Conservation (phyloP, 768 basidiomycete species). For the Tubosaeta sp. region DNA sequence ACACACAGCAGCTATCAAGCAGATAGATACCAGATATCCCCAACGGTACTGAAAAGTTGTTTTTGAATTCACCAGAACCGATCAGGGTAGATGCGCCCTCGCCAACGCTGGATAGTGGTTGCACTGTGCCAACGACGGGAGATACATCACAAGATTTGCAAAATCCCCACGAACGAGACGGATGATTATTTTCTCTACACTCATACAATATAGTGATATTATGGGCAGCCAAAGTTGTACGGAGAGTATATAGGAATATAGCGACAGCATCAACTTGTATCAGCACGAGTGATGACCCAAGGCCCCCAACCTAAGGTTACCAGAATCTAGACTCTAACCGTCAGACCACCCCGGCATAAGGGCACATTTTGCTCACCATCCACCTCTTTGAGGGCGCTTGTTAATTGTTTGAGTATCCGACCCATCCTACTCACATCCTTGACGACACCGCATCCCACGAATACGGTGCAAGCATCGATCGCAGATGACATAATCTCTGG, state of each 20-base stretch:
- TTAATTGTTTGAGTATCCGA: conserved; percentile 85
- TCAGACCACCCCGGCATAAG: conserved; percentile 4
- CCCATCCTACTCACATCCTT: conserved; percentile 92
- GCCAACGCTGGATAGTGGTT: not conserved
- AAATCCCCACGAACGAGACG: no score
- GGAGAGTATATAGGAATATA: no score
- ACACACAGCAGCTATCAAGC: no score
- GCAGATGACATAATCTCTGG: conserved; percentile 93
- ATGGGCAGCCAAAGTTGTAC: no score
- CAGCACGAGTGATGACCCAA: conserved; percentile 26
- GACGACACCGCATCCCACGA: conserved; percentile 92
- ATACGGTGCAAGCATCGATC: conserved; percentile 89
- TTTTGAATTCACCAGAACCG: not conserved
- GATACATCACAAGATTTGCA: no score
- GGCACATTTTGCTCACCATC: conserved; percentile 51
- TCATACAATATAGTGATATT: no score
- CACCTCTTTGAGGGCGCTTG: conserved; percentile 82
- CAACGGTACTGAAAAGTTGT: not conserved
- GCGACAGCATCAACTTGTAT: no score
- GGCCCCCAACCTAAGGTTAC: conserved; percentile 81
- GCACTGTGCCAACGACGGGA: no score
- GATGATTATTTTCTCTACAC: no score
- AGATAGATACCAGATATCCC: not conserved
- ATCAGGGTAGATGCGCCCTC: not conserved
- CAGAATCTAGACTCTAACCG: conserved; percentile 52